Evolutionary conservation across 306 rosid species (phyloP), one percentile per base, ranked within the genome.

Genomic region (Corylus heterophylla): DNA sequence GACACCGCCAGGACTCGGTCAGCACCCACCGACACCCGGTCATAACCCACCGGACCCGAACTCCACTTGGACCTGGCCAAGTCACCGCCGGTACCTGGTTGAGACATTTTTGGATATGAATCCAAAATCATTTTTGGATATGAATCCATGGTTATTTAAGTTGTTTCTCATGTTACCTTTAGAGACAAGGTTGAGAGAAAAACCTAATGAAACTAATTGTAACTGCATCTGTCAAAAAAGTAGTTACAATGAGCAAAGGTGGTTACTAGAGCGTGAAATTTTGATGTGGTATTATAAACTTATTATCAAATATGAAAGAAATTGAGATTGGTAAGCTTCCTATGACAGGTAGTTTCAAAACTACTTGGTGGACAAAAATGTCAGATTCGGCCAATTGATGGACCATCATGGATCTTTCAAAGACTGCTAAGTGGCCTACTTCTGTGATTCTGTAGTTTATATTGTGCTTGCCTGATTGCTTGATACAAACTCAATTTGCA

Each of bases 181-280:
- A 63, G 37, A 44, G 51, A 29, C 7, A 25, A 12, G 12, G 29
- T 44, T 17, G 69, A 20, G 49, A 25, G 61, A 45, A 59, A 22
- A 45, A 76, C 63, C 63, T 18, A 50, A 76, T 76, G 14, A 76
- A 51, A 37, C 49, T 74, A 18, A 35, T 50, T 5, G 18, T 74
- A 35, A 17, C 11, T 67, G 27, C 6, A 35, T n/a, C 13, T 29
- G 20, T 44, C 12, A 10, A 55, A 10, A 35, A 74, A 42, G 1
- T 71, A 48, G 18, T 71, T 71, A 20, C 16, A n/a, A 8, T n/a
- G 58, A 61, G 12, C 11, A 14, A 51, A 51, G 73, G 20, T 45
- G 50, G 14, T 29, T 47, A 22, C 71, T 7, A 44, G 48, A 70
- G 58, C n/a, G 12, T n/a, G n/a, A 67, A 18, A 20, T 2, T 67